phyloP scores from a whole-genome alignment of 2,329 filamentous ascomycete species.

The Fulvia fulva region DNA sequence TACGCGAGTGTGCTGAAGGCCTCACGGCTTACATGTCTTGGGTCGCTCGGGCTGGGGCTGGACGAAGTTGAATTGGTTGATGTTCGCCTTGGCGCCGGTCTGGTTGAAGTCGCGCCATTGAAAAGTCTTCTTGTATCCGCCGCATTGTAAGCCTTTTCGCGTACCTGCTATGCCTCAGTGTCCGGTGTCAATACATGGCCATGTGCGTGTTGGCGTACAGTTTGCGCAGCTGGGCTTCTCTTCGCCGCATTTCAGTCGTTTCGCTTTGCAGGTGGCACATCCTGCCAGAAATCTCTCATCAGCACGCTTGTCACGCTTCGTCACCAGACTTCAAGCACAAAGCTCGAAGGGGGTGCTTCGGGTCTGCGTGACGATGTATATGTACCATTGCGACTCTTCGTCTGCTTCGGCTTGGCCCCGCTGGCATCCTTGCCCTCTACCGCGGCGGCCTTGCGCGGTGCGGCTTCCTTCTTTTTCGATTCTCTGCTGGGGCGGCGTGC shows the following conservation, averaged over 20 bases:
- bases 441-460: constrained; percentile 17
- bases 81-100: constrained; percentile 50
- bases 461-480: constrained; percentile 22
- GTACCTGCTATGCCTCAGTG: constrained; percentile 49
- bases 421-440: constrained; percentile 14
- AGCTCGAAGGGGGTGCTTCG: not conserved
- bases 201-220: constrained; percentile 4
- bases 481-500: constrained; percentile 26
- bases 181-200: not conserved
- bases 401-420: constrained; percentile 62
- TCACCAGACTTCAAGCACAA: constrained; percentile 1
- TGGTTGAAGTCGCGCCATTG: constrained; percentile 71
- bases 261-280: constrained; percentile 69
- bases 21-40: constrained; percentile 42
- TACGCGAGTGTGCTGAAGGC: not conserved
- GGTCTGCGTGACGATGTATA: constrained; percentile 8
- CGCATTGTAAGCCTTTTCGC: constrained; percentile 57
- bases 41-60: constrained; percentile 24
- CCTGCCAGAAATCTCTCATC: constrained; percentile 44
- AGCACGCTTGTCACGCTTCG: constrained; percentile 15
- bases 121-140: constrained; percentile 71
- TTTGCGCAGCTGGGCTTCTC: constrained; percentile 49
- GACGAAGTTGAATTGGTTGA: constrained; percentile 27
- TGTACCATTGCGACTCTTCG: constrained; percentile 70
- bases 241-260: constrained; percentile 71